phyloP scores from a whole-genome alignment of 257 asterid genomes.

The Plantago ovata region DNA sequence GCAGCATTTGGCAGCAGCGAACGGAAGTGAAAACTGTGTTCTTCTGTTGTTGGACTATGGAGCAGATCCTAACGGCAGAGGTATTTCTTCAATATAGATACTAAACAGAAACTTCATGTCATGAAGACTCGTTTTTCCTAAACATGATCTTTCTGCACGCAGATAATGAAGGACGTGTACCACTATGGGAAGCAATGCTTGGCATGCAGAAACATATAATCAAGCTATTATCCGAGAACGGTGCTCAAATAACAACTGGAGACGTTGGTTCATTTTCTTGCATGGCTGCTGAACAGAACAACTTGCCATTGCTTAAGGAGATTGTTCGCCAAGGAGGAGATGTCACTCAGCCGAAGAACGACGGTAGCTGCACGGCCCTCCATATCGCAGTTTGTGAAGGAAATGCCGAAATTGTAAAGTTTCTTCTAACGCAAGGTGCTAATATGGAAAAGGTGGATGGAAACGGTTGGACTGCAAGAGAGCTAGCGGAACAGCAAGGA shows the following conservation, averaged over 20 bases:
- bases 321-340: conserved; percentile 42
- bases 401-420: conserved; percentile 41
- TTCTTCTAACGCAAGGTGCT: conserved; percentile 42
- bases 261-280: conserved; percentile 39
- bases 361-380: conserved; percentile 33
- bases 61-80: conserved; percentile 75
- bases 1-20: conserved; percentile 89
- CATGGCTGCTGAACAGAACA: conserved; percentile 40
- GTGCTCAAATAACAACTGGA: conserved; percentile 36
- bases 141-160: conserved; percentile 9
- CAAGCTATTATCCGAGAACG: conserved; percentile 36
- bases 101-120: neutral
- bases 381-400: conserved; percentile 52
- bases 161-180: conserved; percentile 63
- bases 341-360: conserved; percentile 28
- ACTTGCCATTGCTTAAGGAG: conserved; percentile 41
- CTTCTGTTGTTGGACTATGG: conserved; percentile 73
- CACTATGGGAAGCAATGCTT: conserved; percentile 59
- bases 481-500: conserved; percentile 55
- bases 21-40: conserved; percentile 65
- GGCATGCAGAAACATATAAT: conserved; percentile 33
- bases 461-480: conserved; percentile 44
- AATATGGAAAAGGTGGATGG: conserved; percentile 29
- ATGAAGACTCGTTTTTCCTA: neutral
- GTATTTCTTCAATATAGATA: conserved; percentile 28